Percentiles rank a stretch among this genome's conserved stretches.
Conservation (phyloP, 2,329 filamentous ascomycete species). For the Monilinia fructigena region DNA sequence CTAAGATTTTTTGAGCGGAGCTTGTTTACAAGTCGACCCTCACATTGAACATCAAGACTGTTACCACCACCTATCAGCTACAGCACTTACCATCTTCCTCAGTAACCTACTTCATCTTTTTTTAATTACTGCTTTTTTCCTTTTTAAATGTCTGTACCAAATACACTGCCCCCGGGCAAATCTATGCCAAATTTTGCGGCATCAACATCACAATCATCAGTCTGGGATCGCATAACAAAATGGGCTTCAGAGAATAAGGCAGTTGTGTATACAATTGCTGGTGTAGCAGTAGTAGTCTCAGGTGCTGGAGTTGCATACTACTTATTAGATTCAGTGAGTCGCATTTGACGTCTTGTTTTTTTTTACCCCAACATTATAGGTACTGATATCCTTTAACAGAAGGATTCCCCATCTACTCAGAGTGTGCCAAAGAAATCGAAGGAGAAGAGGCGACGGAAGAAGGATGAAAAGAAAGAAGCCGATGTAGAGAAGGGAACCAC, state of each 20-base stretch:
- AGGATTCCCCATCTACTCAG: constrained; percentile 37
- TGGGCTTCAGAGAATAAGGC: constrained; percentile 97
- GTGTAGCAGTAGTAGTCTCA: constrained; percentile 86
- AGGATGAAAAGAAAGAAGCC: constrained; percentile 71
- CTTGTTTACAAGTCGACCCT: constrained; percentile 21
- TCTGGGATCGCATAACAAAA: constrained; percentile 81
- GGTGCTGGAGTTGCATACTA: constrained; percentile 94
- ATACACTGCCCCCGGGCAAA: constrained; percentile 33
- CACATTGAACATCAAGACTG: constrained; percentile 23
- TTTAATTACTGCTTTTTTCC: constrained; percentile 32
- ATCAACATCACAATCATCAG: constrained; percentile 39
- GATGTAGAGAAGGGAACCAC: constrained; percentile 64
- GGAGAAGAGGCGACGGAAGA: constrained; percentile 85
- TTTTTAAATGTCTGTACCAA: constrained; percentile 35
- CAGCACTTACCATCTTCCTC: constrained; percentile 28
- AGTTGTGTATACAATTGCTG: constrained; percentile 92
- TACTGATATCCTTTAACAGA: constrained; percentile 32
- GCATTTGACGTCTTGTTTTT: constrained; percentile 20
- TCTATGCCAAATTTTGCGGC: constrained; percentile 38
- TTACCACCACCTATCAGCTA: constrained; percentile 27
- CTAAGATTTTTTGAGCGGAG: constrained; percentile 26
- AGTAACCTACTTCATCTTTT: constrained; percentile 27
- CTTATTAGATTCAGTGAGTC: constrained; percentile 60
- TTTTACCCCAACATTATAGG: constrained; percentile 17
- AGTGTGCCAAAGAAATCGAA: constrained; percentile 66